Base-by-base conservation (phyloP, 306 rosid genomes). In the Vachellia pachyceras region DNA sequence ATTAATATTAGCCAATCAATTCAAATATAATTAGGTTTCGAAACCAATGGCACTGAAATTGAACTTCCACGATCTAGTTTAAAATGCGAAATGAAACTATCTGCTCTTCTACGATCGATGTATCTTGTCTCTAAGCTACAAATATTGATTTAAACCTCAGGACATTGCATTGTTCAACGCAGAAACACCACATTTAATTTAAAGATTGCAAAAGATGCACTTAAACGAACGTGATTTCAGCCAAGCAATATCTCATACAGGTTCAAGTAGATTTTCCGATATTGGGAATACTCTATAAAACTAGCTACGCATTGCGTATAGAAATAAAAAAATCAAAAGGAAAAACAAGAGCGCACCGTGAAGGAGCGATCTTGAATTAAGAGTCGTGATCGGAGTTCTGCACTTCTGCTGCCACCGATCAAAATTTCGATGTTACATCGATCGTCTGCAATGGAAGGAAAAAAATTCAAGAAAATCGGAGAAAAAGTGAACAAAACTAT, bases 281-380 rank as follows among this genome's bases (percentile, higher is more conserved):
- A n/a, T 42, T 57, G 37, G 42, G 20, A 69, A 69, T 55, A 17
- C 76, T 76, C 84, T 18, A 47, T 37, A 80, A 70, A 81, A 74
- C 33, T 29, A 42, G 33, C 41, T 41, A 54, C 33, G 49, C 47
- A 57, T 17, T 25, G 14, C 17, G 14, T 55, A 55, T 29, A 5
- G 10, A 65, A 15, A 52, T 66, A 33, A n/a, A 9, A n/a, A 45
- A 18, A 68, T 22, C 25, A 75, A 58, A 15, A 6, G 12, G 66
- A 40, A 12, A 54, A 25, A 20, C 3, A 25, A 8, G 4, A 82
- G n/a, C n/a, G n/a, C n/a, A n/a, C 84, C 6, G 14, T 1, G 23
- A 42, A 42, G 77, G 29, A 77, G 76, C 22, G 36, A 60, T 57
- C 65, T 81, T 81, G 76, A 64, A 76, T 40, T 25, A 54, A 75